phyloP scores from a whole-genome alignment of 2,329 filamentous ascomycete genomes.

The Westerdykella aurantiaca region DNA sequence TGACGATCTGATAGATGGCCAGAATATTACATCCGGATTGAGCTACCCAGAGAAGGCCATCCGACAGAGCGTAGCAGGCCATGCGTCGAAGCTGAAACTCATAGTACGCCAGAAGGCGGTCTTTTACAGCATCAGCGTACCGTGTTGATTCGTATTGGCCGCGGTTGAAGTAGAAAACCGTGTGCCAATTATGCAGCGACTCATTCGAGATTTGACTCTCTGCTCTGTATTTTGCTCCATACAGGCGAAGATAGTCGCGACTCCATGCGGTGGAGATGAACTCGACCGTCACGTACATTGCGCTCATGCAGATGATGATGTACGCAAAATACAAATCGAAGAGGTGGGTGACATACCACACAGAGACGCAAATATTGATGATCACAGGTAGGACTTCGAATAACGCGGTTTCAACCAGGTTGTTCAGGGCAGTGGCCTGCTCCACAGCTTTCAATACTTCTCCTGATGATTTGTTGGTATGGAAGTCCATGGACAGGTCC shows the following conservation, averaged over 20 bases:
- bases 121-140: conserved; percentile 41
- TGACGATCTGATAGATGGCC: conserved; percentile 50
- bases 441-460: conserved; percentile 61
- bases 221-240: conserved; percentile 42
- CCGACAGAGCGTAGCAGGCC: conserved; percentile 39
- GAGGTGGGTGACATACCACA: conserved; percentile 55
- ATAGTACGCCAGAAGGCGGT: conserved; percentile 32
- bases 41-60: conserved; percentile 45
- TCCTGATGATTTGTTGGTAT: conserved; percentile 59
- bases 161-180: conserved; percentile 56
- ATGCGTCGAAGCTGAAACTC: conserved; percentile 28
- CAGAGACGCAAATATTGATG: conserved; percentile 56
- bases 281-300: conserved; percentile 50
- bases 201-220: conserved; percentile 53
- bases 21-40: conserved; percentile 48
- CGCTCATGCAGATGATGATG: conserved; percentile 34
- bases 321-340: conserved; percentile 53
- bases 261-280: conserved; percentile 41
- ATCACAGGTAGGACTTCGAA: conserved; percentile 59
- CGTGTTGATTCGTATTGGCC: conserved; percentile 48
- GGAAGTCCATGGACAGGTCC: conserved; percentile 64
- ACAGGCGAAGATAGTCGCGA: conserved; percentile 37
- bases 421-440: conserved; percentile 56
- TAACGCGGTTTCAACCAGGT: conserved; percentile 54
- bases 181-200: conserved; percentile 55